Conservation (phyloP, 805 yeast genomes). For the Grigorovia humatica region DNA sequence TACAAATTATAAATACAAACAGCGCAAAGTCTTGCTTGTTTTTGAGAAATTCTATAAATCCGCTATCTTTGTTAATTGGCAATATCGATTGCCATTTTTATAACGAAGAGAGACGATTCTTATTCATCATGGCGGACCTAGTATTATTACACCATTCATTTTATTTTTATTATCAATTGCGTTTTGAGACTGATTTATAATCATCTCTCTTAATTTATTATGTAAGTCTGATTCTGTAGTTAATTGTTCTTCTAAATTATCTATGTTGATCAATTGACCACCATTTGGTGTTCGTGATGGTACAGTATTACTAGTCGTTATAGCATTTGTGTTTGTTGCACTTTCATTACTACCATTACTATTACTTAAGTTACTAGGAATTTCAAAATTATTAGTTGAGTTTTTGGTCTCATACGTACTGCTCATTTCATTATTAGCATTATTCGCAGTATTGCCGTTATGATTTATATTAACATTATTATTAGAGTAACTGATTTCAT, state of each 20-base stretch:
- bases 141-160: slow-evolving; percentile 25
- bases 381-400: background rate
- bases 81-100: too few relatives aligned
- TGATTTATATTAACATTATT: background rate
- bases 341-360: background rate
- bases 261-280: slow-evolving; percentile 13
- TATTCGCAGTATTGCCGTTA: background rate
- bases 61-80: too few relatives aligned
- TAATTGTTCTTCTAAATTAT: slow-evolving; percentile 14
- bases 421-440: background rate
- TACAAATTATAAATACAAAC: background rate
- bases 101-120: too few relatives aligned
- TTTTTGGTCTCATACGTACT: background rate
- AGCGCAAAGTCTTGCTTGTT: background rate
- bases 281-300: slow-evolving; percentile 4
- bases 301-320: background rate
- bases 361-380: background rate
- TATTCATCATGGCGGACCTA: slow-evolving; percentile 20
- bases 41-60: too few relatives aligned
- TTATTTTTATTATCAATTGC: slow-evolving; percentile 22
- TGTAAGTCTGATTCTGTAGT: slow-evolving; percentile 25
- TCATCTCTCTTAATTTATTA: slow-evolving; percentile 20
- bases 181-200: slow-evolving; percentile 18
- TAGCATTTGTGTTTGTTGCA: background rate
- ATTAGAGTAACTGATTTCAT: background rate